phyloP scores from a whole-genome alignment of 352 stramenopile genomes.

The Albugo candida region DNA sequence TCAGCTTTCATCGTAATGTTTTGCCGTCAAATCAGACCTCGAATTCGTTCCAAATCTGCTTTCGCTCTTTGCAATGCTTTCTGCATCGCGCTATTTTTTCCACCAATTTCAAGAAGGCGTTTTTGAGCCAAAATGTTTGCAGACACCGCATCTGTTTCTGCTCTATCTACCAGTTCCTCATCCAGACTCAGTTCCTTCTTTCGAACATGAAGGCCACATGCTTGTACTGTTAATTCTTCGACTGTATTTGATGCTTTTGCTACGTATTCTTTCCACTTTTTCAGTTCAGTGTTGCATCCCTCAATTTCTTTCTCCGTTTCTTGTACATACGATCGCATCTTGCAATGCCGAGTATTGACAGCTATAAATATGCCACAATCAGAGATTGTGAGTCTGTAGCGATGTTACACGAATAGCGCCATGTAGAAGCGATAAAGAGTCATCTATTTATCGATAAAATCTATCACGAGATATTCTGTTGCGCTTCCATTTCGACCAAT shows the following conservation, averaged over 20 bases:
- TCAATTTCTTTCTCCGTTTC: constrained; percentile 9
- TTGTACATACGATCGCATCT: too few species aligned
- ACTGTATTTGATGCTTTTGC: constrained; percentile 14
- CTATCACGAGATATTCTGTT: too few species aligned
- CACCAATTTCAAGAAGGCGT: constrained; percentile 37
- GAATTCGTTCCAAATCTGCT: constrained; percentile 24
- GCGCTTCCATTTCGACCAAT: too few species aligned
- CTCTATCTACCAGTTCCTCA: constrained; percentile 24
- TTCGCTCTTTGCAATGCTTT: constrained; percentile 29
- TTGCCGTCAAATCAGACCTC: constrained; percentile 12
- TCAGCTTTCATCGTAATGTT: not conserved
- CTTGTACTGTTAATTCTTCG: constrained; percentile 32
- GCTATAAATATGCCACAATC: too few species aligned
- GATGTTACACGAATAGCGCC: too few species aligned
- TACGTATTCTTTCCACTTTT: constrained; percentile 19
- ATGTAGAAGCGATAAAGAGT: too few species aligned
- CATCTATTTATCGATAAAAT: too few species aligned
- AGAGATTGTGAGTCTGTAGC: too few species aligned
- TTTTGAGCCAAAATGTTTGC: constrained; percentile 37
- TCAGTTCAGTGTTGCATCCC: constrained; percentile 17
- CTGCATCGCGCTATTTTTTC: constrained; percentile 32
- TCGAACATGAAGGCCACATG: constrained; percentile 22
- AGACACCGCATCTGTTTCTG: constrained; percentile 23
- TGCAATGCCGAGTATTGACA: too few species aligned
- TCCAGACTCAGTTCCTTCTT: constrained; percentile 40